phyloP scores from a whole-genome alignment of 2,329 filamentous ascomycete genomes.

The Sporothrix protearum region DNA sequence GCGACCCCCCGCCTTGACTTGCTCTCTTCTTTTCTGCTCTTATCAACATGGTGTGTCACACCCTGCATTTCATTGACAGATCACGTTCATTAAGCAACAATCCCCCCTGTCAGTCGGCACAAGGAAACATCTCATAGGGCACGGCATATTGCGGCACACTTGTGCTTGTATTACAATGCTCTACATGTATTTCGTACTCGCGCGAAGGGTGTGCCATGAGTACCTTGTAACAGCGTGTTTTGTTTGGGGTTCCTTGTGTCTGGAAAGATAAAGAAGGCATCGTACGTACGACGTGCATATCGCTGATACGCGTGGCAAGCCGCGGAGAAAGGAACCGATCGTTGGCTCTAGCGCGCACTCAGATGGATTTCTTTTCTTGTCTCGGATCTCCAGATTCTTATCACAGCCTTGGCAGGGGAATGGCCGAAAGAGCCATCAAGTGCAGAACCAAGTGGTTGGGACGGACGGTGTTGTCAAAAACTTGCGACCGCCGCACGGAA shows the following conservation, averaged over 20 bases:
- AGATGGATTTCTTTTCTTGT: neutral
- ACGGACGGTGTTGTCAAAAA: neutral
- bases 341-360: neutral
- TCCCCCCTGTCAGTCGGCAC: neutral
- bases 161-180: neutral
- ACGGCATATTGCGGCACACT: neutral
- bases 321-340: neutral
- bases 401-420: slow-evolving; percentile 16
- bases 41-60: slow-evolving; percentile 12
- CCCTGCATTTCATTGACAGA: neutral
- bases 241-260: neutral
- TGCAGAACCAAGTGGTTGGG: slow-evolving; percentile 15
- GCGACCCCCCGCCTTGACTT: slow-evolving; percentile 5
- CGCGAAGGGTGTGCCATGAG: neutral
- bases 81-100: neutral
- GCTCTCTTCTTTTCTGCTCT: neutral
- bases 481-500: neutral
- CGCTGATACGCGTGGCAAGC: neutral
- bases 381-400: slow-evolving; percentile 14
- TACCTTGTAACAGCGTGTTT: neutral
- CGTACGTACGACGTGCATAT: neutral
- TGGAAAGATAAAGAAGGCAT: neutral
- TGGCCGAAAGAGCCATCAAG: neutral
- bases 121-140: neutral
- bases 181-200: neutral